Base-by-base conservation (phyloP, 352 stramenopile genomes). In the Phytophthora parvispora region DNA sequence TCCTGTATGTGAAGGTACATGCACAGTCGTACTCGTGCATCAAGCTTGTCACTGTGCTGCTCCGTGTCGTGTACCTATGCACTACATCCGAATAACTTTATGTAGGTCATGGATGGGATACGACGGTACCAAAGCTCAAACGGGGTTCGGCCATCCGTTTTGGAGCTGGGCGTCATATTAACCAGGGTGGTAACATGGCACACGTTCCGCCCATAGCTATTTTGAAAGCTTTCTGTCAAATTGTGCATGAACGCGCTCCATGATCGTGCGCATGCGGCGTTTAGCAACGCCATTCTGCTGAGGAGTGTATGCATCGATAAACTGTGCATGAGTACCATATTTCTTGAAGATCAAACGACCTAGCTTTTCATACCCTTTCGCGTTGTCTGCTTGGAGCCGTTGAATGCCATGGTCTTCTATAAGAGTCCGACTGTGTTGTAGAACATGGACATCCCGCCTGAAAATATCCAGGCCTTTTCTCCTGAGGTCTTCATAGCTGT, bases 221-320 rank as follows among this genome's bases (percentile, higher is more conserved):
- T 45, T 67, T 54, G 60, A 16, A 8, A 58, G 20, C 3, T 38
- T 36, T 2, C 13, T 29, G 9, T 71, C 48, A 25, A 61, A 15
- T 20, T 60, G n/a, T 5, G 63, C 54, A 20, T 22, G 58, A 0
- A 54, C 42, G 5, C 58, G 51, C n/a, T 69, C 59, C 34, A 69
- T 51, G 3, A 68, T 59, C 2, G 58, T 73, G 4, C 65, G 58
- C 65, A 68, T 68, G 15, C 51, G 52, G 1, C 64, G 48, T 28
- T 71, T 49, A 22, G 58, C 65, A 7, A 69, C 59, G 8, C 43
- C 51, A 15, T 69, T 69, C 13, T 64, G 65, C n/a, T 69, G 58
- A 28, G 65, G 58, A 7, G 49, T 61, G 48, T 66, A 66, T 0
- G 51, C 65, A 18, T 64, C 64, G 0, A 34, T 61, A 38, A 73